Conservation (phyloP, 2,329 filamentous ascomycete species). For the Rachicladosporium sp. region DNA sequence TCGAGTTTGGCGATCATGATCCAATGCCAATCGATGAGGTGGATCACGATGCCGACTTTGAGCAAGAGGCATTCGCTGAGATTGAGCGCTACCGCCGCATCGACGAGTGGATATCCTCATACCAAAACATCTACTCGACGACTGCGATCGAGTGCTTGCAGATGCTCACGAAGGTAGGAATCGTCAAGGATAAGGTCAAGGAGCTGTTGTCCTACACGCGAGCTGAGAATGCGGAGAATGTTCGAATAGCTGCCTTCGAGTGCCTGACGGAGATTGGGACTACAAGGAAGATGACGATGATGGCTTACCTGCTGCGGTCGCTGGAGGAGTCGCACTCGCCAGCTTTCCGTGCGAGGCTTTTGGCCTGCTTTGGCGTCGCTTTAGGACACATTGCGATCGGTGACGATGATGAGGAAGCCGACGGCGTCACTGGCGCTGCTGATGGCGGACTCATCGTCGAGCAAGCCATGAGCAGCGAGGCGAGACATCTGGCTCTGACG, state of each 20-base stretch:
- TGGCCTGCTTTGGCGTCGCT: slow-evolving; percentile 41
- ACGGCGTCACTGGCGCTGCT: slow-evolving; percentile 20
- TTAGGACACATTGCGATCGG: slow-evolving; percentile 50
- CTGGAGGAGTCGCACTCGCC: slow-evolving; percentile 46
- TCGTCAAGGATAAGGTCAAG: slow-evolving; percentile 39
- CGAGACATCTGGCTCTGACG: slow-evolving; percentile 41
- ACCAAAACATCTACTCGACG: slow-evolving; percentile 50
- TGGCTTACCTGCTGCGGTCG: slow-evolving; percentile 45
- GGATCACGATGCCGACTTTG: slow-evolving; percentile 40
- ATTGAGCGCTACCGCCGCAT: slow-evolving; percentile 52
- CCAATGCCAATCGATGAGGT: slow-evolving; percentile 35
- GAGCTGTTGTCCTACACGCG: slow-evolving; percentile 52
- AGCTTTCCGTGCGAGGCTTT: slow-evolving; percentile 42
- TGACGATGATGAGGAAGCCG: slow-evolving; percentile 24
- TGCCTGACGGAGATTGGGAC: slow-evolving; percentile 45
- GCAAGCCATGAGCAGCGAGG: slow-evolving; percentile 38
- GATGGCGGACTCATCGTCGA: slow-evolving; percentile 43
- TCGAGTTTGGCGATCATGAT: slow-evolving; percentile 33
- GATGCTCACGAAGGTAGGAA: slow-evolving; percentile 40
- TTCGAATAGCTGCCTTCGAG: slow-evolving; percentile 47
- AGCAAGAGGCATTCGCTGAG: slow-evolving; percentile 45
- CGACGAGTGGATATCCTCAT: slow-evolving; percentile 55
- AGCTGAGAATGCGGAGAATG: slow-evolving; percentile 46
- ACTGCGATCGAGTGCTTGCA: slow-evolving; percentile 49
- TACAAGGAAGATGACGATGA: slow-evolving; percentile 37